These are phyloP conservation scores for Phialophora chinensis DNA, from an alignment of 2,329 filamentous ascomycete species.

Conservation along the genomic window DNA sequence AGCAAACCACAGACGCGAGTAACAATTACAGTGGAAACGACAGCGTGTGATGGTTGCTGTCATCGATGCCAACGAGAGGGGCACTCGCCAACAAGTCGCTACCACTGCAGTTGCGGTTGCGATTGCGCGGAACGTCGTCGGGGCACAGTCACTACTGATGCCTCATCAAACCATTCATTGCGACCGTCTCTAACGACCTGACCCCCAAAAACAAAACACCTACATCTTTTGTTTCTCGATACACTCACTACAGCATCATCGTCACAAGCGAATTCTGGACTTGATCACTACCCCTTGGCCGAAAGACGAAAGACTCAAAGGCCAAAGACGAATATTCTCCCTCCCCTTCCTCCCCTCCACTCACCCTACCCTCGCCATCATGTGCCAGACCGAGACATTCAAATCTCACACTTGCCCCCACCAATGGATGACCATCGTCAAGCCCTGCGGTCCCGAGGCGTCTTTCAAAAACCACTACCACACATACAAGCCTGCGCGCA, in stretches of 20 bases:
- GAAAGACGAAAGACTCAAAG: not conserved
- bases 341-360: not conserved
- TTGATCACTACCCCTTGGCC: not conserved
- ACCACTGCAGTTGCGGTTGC: not conserved
- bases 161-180: not conserved
- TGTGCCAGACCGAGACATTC: conserved; percentile 57
- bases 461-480: conserved; percentile 32
- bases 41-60: not conserved
- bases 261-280: not conserved
- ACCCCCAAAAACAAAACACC: not conserved
- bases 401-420: conserved; percentile 55
- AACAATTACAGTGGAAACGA: not conserved
- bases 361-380: conserved; percentile 38
- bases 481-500: conserved; percentile 34
- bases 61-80: not conserved
- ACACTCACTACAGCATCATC: not conserved
- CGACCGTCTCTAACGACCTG: not conserved
- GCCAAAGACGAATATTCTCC: not conserved
- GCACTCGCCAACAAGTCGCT: not conserved
- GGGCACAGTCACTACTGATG: too few species aligned
- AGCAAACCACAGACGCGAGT: not conserved
- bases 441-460: conserved; percentile 48
- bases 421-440: conserved; percentile 55
- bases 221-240: not conserved
- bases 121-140: not conserved